A percentile compares a stretch with the other conserved stretches of the same genome.
Conservation (phyloP, 805 yeast species). For the Starmerella bombi region DNA sequence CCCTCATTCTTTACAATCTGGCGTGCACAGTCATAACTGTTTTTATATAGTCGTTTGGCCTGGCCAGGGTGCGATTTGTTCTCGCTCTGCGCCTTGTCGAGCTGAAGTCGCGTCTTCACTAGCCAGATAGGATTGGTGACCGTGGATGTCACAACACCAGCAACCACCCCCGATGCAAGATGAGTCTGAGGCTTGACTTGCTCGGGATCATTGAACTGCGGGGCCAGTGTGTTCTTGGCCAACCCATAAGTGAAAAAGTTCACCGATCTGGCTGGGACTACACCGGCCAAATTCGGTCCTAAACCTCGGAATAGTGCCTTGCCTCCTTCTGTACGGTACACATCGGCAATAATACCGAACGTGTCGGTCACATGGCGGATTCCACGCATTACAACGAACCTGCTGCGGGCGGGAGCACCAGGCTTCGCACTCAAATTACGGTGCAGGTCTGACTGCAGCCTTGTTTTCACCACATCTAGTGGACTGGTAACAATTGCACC, state of each 20-base stretch:
- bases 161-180: conserved; percentile 70
- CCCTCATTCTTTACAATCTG: conserved; percentile 70
- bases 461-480: conserved; percentile 87
- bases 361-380: conserved; percentile 74
- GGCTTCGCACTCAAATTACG: conserved; percentile 4
- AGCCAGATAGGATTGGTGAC: conserved; percentile 98
- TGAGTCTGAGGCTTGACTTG: conserved; percentile 72
- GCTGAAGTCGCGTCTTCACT: conserved; percentile 83
- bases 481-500: conserved; percentile 94
- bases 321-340: conserved; percentile 66
- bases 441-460: conserved; percentile 82
- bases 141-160: conserved; percentile 89
- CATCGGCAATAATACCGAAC: conserved; percentile 50
- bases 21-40: conserved; percentile 70
- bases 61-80: not conserved
- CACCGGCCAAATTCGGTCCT: conserved; percentile 95
- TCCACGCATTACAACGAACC: conserved; percentile 33
- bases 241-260: conserved; percentile 94
- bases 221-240: conserved; percentile 65
- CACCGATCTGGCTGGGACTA: conserved; percentile 93
- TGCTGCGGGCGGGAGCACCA: not conserved
- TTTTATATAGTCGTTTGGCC: conserved; percentile 47
- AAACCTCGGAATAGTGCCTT: conserved; percentile 83
- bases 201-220: conserved; percentile 52
- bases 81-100: conserved; percentile 46